Conservation (phyloP, 345 rosid species). For the Pistacia integerrima region DNA sequence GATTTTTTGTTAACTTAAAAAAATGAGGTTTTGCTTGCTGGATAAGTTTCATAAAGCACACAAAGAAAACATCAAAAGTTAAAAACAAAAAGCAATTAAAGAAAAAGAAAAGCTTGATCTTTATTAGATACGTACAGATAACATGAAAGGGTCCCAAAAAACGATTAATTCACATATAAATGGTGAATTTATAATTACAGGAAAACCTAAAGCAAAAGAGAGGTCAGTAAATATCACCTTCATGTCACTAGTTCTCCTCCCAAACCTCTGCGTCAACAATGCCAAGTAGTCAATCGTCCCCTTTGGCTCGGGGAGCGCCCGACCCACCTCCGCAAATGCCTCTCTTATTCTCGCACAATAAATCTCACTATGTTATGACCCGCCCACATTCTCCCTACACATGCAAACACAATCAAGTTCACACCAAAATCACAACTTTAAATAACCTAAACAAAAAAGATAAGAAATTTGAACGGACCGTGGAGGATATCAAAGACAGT, state of each 20-base stretch:
- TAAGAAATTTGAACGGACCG: conserved; percentile 30
- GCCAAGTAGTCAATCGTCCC: conserved; percentile 71
- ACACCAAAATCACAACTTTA: not conserved
- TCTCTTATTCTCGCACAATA: conserved; percentile 75
- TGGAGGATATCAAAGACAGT: conserved; percentile 71
- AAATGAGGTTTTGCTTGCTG: no score
- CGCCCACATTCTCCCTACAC: conserved; percentile 87
- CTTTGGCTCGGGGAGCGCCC: conserved; percentile 73
- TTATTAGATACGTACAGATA: no score
- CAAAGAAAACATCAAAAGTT: no score
- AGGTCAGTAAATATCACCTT: conserved; percentile 43
- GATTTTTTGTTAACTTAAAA: no score
- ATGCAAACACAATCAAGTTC: no score
- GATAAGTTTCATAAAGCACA: no score
- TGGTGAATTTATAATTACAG: no score
- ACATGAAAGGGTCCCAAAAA: no score
- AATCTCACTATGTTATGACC: conserved; percentile 87
- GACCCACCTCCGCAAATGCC: conserved; percentile 70
- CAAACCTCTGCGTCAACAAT: conserved; percentile 73
- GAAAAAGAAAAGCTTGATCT: no score
- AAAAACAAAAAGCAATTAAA: no score
- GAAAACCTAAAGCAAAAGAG: not conserved
- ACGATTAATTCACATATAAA: no score
- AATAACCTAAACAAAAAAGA: not conserved
- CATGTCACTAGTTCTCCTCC: conserved; percentile 93